Percentiles rank a stretch among this genome's conserved stretches.
phyloP scores from a whole-genome alignment of 257 asterid species.

The Lavandula angustifolia region DNA sequence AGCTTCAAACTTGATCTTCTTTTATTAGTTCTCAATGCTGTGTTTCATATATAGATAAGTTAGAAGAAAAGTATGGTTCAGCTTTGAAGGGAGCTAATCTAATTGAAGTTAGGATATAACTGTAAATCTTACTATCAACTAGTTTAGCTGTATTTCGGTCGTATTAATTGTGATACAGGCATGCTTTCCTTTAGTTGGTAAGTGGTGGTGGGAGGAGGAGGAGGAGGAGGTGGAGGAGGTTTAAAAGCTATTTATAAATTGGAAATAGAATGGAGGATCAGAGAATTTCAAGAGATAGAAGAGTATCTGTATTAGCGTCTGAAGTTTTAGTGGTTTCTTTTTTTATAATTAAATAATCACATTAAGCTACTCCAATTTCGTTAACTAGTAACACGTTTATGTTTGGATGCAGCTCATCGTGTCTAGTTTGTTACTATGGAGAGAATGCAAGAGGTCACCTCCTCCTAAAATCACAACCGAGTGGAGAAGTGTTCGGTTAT shows the following conservation, averaged over 20 bases:
- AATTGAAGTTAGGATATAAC: slow-evolving; percentile 1
- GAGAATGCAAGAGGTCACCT: slow-evolving; percentile 62
- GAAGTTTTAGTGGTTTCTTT: not conserved
- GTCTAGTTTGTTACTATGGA: slow-evolving; percentile 79
- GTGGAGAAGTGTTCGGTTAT: slow-evolving; percentile 75
- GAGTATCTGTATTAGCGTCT: not conserved
- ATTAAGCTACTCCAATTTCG: not conserved
- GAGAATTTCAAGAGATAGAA: not conserved
- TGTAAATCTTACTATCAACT: not conserved
- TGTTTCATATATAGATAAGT: not conserved
- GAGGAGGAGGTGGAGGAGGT: too few relatives aligned
- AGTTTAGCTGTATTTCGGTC: not conserved
- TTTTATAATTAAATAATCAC: not conserved
- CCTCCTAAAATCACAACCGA: slow-evolving; percentile 91
- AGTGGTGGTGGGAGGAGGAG: slow-evolving; percentile 15
- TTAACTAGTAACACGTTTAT: slow-evolving; percentile 15
- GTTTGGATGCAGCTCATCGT: slow-evolving; percentile 72
- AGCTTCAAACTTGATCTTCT: not conserved
- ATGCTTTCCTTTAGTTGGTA: not conserved
- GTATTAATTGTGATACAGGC: not conserved
- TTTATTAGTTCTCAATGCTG: not conserved
- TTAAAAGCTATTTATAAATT: not conserved
- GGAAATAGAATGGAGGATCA: slow-evolving; percentile 1
- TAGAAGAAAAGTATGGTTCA: slow-evolving; percentile 9
- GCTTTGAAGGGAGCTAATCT: slow-evolving; percentile 1